These are phyloP conservation scores for Saccharomycodes ludwigii DNA, from an alignment of 805 yeast genomes.

Conservation along the genomic window DNA sequence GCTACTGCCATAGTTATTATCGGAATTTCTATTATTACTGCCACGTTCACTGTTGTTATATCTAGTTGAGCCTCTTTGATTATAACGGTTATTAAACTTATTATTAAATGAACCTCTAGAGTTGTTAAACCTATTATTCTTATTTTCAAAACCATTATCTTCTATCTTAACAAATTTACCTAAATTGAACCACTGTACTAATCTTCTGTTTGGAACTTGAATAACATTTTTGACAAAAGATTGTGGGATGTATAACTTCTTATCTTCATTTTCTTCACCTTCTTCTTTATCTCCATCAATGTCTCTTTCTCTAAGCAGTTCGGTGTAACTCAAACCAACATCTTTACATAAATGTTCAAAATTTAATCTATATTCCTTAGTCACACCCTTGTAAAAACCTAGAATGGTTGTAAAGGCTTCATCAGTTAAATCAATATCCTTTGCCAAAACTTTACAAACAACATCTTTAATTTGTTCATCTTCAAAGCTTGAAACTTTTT, in stretches of 20 bases:
- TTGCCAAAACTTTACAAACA: slow-evolving; percentile 12
- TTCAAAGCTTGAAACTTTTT: slow-evolving; percentile 27
- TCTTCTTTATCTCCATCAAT: too few relatives aligned
- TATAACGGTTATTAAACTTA: not conserved
- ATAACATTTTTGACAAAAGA: too few relatives aligned
- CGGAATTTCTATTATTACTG: slow-evolving; percentile 4
- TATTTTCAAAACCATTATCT: too few relatives aligned
- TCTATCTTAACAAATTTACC: slow-evolving; percentile 5
- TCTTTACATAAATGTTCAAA: slow-evolving; percentile 23
- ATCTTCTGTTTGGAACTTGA: slow-evolving; percentile 19
- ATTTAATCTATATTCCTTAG: slow-evolving; percentile 22
- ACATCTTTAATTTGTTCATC: slow-evolving; percentile 22
- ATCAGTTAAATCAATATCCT: slow-evolving; percentile 19
- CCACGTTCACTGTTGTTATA: slow-evolving; percentile 4
- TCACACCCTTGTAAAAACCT: slow-evolving; percentile 25
- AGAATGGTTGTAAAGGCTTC: slow-evolving; percentile 23
- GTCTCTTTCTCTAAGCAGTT: too few relatives aligned
- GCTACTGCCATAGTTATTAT: not conserved
- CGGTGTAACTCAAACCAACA: too few relatives aligned
- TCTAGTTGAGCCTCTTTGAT: slow-evolving; percentile 4
- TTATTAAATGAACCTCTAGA: slow-evolving; percentile 6
- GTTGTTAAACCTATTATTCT: too few relatives aligned
- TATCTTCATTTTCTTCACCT: too few relatives aligned
- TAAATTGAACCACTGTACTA: slow-evolving; percentile 14
- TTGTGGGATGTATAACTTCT: too few relatives aligned